A percentile compares a stretch with the other conserved stretches of the same genome.
These are phyloP conservation scores for Septoria linicola DNA, from an alignment of 2,329 filamentous ascomycete species.

Conservation along the genomic window DNA sequence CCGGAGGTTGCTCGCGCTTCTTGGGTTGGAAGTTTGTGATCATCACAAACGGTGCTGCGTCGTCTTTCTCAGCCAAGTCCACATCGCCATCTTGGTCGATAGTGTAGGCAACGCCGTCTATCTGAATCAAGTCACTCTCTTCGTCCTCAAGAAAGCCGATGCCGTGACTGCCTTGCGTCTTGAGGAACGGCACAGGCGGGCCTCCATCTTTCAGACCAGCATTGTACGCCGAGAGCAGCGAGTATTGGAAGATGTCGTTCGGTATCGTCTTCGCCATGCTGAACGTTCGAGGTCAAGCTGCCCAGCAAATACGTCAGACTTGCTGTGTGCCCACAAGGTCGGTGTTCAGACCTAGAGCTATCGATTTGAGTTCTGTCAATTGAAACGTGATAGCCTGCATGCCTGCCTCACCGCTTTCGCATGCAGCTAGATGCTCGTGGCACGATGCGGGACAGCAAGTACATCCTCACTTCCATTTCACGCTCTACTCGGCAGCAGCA, in stretches of 20 bases:
- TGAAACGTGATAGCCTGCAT: not conserved
- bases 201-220: slow-evolving; percentile 40
- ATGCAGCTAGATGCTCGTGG: slow-evolving; percentile 5
- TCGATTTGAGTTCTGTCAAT: not conserved
- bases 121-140: slow-evolving; percentile 38
- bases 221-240: slow-evolving; percentile 40
- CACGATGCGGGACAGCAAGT: no score
- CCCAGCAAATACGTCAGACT: no score
- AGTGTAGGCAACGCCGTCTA: slow-evolving; percentile 39
- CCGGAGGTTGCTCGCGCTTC: slow-evolving; percentile 34
- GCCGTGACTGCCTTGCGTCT: slow-evolving; percentile 45
- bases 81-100: slow-evolving; percentile 38
- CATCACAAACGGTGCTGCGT: slow-evolving; percentile 43
- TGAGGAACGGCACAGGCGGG: slow-evolving; percentile 39
- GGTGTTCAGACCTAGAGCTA: no score
- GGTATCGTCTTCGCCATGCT: slow-evolving; percentile 37
- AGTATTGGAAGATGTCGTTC: slow-evolving; percentile 49
- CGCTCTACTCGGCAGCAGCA: no score
- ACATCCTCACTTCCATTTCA: no score
- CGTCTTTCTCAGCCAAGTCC: slow-evolving; percentile 35
- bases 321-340: no score
- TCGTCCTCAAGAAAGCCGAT: slow-evolving; percentile 42
- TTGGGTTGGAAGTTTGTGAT: slow-evolving; percentile 44
- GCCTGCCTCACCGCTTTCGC: slow-evolving; percentile 2
- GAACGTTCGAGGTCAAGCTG: no score